A percentile compares a stretch with the other conserved stretches of the same genome.
Evolutionary conservation across 2,329 filamentous ascomycete species (phyloP).

Genomic region (Pseudogymnoascus sp.): DNA sequence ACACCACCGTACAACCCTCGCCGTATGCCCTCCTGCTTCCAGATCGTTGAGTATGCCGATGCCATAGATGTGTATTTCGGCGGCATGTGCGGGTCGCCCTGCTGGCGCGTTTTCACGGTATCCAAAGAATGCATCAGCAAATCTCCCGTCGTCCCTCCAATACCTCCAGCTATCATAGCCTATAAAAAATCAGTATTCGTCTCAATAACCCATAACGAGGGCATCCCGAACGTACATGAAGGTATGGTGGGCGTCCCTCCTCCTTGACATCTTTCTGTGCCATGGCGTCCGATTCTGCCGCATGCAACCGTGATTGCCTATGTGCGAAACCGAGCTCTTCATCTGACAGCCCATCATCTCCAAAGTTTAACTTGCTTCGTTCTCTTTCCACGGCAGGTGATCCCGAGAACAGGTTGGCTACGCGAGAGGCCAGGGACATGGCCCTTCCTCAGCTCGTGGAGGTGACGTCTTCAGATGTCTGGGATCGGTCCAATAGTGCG

Average conservation of each 20-base stretch:
- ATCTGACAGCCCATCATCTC: constrained; percentile 30
- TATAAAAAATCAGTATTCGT: constrained; percentile 31
- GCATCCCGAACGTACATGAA: constrained; percentile 44
- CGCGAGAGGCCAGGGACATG: constrained; percentile 50
- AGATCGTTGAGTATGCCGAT: constrained; percentile 86
- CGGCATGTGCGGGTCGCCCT: constrained; percentile 88
- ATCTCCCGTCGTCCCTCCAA: constrained; percentile 88
- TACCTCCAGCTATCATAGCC: constrained; percentile 91
- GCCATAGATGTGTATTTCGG: constrained; percentile 88
- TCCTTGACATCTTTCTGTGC: constrained; percentile 31
- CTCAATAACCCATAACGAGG: constrained; percentile 10
- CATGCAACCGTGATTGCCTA: constrained; percentile 23
- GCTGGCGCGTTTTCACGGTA: constrained; percentile 95
- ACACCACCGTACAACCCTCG: constrained; percentile 91
- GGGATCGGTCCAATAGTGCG: not conserved
- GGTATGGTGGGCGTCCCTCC: constrained; percentile 51
- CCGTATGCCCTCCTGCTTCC: constrained; percentile 79
- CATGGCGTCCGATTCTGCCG: constrained; percentile 21
- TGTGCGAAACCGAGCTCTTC: constrained; percentile 25
- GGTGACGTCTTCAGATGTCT: constrained; percentile 10
- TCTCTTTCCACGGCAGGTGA: constrained; percentile 19
- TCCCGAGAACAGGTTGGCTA: constrained; percentile 43
- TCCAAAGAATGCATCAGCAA: constrained; percentile 98
- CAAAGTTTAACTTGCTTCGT: constrained; percentile 25
- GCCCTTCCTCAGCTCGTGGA: constrained; percentile 28